These are phyloP conservation scores for Amniculicola lignicola DNA, from an alignment of 495 filamentous ascomycete species.

Conservation along the genomic window DNA sequence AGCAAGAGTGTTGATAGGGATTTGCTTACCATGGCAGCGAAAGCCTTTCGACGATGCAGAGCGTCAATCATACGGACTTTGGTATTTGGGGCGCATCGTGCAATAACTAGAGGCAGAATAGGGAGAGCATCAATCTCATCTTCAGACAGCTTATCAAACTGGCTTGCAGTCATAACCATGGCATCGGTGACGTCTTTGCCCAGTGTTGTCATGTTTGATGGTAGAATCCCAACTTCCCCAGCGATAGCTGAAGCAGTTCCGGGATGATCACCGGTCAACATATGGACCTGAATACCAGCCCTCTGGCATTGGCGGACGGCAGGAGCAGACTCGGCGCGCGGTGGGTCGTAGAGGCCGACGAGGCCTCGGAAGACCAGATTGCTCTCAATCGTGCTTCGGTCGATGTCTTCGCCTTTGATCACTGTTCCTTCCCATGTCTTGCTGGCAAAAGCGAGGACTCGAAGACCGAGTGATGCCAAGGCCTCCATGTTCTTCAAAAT, in stretches of 20 bases:
- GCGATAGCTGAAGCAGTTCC: conserved; percentile 62
- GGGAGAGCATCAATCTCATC: conserved; percentile 65
- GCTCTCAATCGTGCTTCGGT: conserved; percentile 54
- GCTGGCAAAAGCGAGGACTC: conserved; percentile 56
- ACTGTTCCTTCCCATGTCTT: conserved; percentile 32
- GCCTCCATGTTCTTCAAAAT: conserved; percentile 61
- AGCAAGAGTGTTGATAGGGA: background rate
- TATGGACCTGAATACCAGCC: conserved; percentile 58
- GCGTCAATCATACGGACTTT: conserved; percentile 79
- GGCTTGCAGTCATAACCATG: conserved; percentile 65
- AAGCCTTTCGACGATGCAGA: conserved; percentile 59
- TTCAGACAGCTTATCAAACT: conserved; percentile 60
- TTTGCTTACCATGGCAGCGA: conserved; percentile 60
- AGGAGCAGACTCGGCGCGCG: conserved; percentile 60
- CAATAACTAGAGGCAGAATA: conserved; percentile 64
- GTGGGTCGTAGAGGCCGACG: conserved; percentile 71
- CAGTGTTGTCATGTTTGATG: conserved; percentile 33
- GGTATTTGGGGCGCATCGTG: conserved; percentile 67
- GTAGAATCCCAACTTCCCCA: conserved; percentile 50
- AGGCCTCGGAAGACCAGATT: conserved; percentile 64
- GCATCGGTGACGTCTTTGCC: conserved; percentile 40
- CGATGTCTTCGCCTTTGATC: conserved; percentile 36
- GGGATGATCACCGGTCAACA: conserved; percentile 65
- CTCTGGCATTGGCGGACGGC: conserved; percentile 52
- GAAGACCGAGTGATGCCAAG: conserved; percentile 54